Conservation (phyloP, 495 filamentous ascomycete genomes). For the Amniculicola lignicola region DNA sequence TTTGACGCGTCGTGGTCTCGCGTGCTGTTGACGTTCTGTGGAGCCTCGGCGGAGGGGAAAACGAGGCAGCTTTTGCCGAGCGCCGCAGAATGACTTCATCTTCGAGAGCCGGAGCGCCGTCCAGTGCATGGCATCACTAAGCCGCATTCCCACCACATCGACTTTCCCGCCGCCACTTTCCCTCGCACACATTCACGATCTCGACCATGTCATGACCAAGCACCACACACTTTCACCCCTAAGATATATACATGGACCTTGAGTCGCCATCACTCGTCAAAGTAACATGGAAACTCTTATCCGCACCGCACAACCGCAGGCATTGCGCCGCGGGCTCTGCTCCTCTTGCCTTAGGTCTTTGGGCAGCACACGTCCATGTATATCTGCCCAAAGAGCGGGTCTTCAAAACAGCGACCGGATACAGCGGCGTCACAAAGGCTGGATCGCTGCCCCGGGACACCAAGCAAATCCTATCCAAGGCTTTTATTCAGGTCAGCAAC, state of each 20-base stretch:
- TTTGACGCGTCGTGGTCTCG: conserved; percentile 16
- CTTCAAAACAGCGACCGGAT: conserved; percentile 33
- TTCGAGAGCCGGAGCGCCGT: background rate
- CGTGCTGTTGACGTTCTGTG: background rate
- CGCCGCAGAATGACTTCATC: conserved; percentile 31
- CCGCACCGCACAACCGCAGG: conserved; percentile 3
- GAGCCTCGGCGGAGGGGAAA: background rate
- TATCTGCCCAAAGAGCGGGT: conserved; percentile 5
- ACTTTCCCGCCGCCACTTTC: background rate
- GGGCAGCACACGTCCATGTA: background rate
- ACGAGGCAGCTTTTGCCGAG: conserved; percentile 11
- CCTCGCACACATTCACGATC: background rate
- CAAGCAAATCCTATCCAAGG: conserved; percentile 34
- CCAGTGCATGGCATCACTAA: background rate
- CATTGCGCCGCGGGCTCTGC: conserved; percentile 22
- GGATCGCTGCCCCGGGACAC: conserved; percentile 30
- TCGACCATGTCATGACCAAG: conserved; percentile 1
- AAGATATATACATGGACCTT: no score
- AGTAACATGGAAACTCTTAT: conserved; percentile 12
- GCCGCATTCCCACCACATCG: background rate
- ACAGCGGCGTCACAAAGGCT: conserved; percentile 24
- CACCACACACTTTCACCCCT: background rate
- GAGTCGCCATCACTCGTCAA: no score
- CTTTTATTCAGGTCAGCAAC: conserved; percentile 31
- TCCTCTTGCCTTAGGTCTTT: conserved; percentile 10